Evolutionary conservation across 2,329 filamentous ascomycete genomes (phyloP).

Genomic region (Neonectria ditissima): DNA sequence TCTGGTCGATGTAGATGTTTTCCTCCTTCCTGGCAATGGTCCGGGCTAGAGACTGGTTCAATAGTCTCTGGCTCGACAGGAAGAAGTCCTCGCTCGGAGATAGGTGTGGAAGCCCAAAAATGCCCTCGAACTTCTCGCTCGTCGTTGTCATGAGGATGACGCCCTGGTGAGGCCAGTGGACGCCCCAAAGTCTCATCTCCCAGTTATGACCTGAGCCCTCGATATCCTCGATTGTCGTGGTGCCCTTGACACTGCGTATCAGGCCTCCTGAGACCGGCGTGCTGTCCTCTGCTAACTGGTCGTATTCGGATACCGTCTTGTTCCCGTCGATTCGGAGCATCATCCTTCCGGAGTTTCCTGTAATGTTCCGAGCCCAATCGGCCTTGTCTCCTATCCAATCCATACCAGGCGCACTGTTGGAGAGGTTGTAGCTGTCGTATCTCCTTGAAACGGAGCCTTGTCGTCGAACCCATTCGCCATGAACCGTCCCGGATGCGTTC

Average conservation of each 20-base stretch:
- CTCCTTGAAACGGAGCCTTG: constrained; percentile 60
- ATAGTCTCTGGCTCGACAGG: constrained; percentile 68
- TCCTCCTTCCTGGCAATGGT: constrained; percentile 74
- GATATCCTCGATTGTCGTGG: constrained; percentile 79
- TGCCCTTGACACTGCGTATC: constrained; percentile 76
- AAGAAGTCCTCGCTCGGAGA: constrained; percentile 70
- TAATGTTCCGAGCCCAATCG: constrained; percentile 84
- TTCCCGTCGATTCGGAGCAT: constrained; percentile 73
- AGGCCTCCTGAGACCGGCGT: constrained; percentile 60
- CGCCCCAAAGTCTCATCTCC: constrained; percentile 83
- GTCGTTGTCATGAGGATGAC: constrained; percentile 86
- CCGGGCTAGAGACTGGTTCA: constrained; percentile 78
- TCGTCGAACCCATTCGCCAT: constrained; percentile 79
- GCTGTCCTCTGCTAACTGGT: constrained; percentile 51
- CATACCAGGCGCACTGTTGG: constrained; percentile 71
- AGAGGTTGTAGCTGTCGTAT: constrained; percentile 70
- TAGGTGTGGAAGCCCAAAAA: constrained; percentile 90
- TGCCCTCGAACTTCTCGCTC: constrained; percentile 93
- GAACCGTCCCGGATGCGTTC: constrained; percentile 81
- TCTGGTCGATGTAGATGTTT: constrained; percentile 64
- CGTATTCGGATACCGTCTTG: constrained; percentile 59
- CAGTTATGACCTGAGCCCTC: constrained; percentile 75
- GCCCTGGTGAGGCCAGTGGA: constrained; percentile 87
- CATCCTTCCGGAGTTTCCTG: constrained; percentile 76
- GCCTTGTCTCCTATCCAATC: constrained; percentile 70